Base-by-base conservation (phyloP, 108 stramenopile species). In the Cylindrotheca fusiformis region DNA sequence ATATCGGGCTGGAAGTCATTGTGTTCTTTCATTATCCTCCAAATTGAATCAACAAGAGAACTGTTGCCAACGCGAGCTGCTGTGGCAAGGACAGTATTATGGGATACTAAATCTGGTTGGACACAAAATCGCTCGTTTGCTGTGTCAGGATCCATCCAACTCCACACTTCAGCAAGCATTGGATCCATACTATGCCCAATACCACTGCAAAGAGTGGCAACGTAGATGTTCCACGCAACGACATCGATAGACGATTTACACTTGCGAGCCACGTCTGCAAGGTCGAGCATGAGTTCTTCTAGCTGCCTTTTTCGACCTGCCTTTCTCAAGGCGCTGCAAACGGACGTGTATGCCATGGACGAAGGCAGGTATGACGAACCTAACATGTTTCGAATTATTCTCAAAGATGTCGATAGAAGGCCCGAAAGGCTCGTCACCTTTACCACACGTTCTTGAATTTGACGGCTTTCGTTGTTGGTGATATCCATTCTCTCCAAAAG, bases 191-290 rank as follows among this genome's bases (percentile, higher is more conserved):
- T n/a, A 30, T 48, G 1, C 19, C 21, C 53, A 65, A 25, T 30
- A 68, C 69, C 55, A 60, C 86, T 83, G 59, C 85, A 87, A 12
- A 92, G 52, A 1, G 83, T 53, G 12, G 82, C 80, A 52, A 92
- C n/a, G 48, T 84, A 92, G 0, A 82, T 65, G 55, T 92, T 92
- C 52, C 84, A 83, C 8, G 84, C 81, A n/a, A 81, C 45, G 25
- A 26, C 36, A 62, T 24, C 48, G 14, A 28, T 33, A 28, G 22
- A 17, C 28, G 29, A 1, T 25, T 66, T 18, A 20, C 36, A 47
- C 8, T 33, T 60, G 18, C 18, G 20, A 32, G 28, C 52, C 30
- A 69, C 60, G 17, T 46, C 61, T n/a, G 68, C 83, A 27, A 79
- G 55, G 23, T 75, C 54, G 0, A 55, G 14, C 2, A 83, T 52